A percentile compares a stretch with the other conserved stretches of the same genome.
phyloP scores from a whole-genome alignment of 768 basidiomycete species.

The Cystofilobasidium ferigula region DNA sequence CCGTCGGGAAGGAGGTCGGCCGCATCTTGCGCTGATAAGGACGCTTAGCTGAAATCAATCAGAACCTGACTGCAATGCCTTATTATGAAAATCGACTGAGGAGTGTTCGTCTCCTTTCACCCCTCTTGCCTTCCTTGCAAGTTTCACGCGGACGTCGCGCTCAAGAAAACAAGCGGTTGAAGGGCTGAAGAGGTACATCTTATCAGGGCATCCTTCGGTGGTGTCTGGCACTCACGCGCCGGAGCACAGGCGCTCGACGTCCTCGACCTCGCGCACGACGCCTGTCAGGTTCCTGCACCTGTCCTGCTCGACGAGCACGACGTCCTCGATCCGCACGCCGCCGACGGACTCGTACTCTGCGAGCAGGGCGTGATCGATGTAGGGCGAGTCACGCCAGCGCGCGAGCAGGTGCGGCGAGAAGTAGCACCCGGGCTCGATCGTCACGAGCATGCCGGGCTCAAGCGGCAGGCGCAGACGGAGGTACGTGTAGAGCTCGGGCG shows the following conservation, averaged over 20 bases:
- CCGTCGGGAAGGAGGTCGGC: too few species aligned
- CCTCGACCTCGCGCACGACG: constrained; percentile 66
- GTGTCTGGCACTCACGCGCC: too few species aligned
- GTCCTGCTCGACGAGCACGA: constrained; percentile 60
- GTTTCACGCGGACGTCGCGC: too few species aligned
- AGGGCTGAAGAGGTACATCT: too few species aligned
- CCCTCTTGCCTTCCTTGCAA: too few species aligned
- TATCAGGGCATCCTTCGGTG: too few species aligned
- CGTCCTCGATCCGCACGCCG: constrained; percentile 89
- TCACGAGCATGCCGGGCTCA: constrained; percentile 72
- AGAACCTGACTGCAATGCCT: too few species aligned
- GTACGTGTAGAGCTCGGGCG: constrained; percentile 64
- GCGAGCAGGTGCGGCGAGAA: constrained; percentile 70
- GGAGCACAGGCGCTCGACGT: constrained; percentile 72
- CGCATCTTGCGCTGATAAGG: too few species aligned
- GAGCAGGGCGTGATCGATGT: constrained; percentile 61
- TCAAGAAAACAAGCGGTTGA: too few species aligned
- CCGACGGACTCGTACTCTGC: constrained; percentile 68
- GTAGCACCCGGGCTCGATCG: constrained; percentile 77
- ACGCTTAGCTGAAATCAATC: too few species aligned
- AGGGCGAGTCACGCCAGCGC: constrained; percentile 50
- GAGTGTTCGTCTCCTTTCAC: too few species aligned
- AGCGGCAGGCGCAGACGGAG: constrained; percentile 67
- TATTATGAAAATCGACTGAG: too few species aligned
- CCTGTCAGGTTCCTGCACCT: constrained; percentile 79